phyloP scores from a whole-genome alignment of 179 eudicot genomes.

The Monotropa hypopitys region DNA sequence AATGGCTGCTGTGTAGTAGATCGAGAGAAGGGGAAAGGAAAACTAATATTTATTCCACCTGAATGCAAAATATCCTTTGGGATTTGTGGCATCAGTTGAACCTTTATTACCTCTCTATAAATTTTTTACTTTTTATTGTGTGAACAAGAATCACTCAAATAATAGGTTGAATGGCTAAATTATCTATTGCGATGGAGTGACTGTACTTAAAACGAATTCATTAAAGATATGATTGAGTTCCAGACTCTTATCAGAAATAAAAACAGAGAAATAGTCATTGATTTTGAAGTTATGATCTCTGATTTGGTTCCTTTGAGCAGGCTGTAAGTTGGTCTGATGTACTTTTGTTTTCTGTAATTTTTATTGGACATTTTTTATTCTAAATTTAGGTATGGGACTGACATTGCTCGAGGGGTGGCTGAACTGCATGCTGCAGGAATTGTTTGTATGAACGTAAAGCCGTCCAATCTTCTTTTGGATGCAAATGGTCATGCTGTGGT shows the following conservation, averaged over 20 bases:
- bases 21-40: background rate
- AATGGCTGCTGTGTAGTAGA: background rate
- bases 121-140: background rate
- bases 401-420: constrained; percentile 92
- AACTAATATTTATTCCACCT: background rate
- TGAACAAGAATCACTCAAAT: background rate
- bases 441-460: constrained; percentile 91
- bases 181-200: background rate
- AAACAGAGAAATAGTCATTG: background rate
- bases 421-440: constrained; percentile 98
- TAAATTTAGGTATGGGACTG: constrained; percentile 80
- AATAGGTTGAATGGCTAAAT: background rate
- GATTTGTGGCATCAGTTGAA: background rate
- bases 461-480: constrained; percentile 92
- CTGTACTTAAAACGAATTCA: background rate
- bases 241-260: background rate
- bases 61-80: background rate
- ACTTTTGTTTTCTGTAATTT: background rate
- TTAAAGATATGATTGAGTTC: background rate
- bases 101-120: background rate
- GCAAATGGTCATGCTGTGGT: constrained; percentile 78
- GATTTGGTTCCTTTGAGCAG: background rate
- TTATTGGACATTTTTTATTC: background rate
- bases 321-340: constrained; percentile 1
- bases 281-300: background rate